A percentile compares a stretch with the other conserved stretches of the same genome.
These are phyloP conservation scores for Obelidium mucronatum DNA, from an alignment of 192 early-diverging fungal genomes.

Conservation along the genomic window DNA sequence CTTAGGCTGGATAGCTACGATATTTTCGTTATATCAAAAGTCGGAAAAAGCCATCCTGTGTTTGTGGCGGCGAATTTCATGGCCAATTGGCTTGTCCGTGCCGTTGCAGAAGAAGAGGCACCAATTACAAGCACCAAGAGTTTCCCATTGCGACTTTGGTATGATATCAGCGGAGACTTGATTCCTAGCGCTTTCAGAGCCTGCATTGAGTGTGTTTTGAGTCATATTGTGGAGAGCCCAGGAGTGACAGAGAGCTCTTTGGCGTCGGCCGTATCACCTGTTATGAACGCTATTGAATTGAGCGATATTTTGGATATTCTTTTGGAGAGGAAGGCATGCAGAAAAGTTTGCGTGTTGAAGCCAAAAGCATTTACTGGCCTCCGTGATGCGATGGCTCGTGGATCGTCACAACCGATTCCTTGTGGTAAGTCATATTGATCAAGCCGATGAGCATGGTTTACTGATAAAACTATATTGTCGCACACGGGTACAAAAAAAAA, in stretches of 20 bases:
- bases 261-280: not conserved
- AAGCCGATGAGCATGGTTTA: not conserved
- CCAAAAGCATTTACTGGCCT: slow-evolving; percentile 21
- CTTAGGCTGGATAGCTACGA: not conserved
- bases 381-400: not conserved
- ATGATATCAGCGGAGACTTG: slow-evolving; percentile 44
- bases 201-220: slow-evolving; percentile 49
- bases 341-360: slow-evolving; percentile 35
- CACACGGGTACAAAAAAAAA: not conserved
- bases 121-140: not conserved
- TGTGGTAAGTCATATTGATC: slow-evolving; percentile 19
- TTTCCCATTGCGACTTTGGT: slow-evolving; percentile 49
- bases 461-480: not conserved
- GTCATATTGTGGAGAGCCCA: slow-evolving; percentile 45
- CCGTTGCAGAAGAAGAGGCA: not conserved
- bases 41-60: slow-evolving; percentile 14
- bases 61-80: slow-evolving; percentile 15
- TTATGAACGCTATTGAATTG: slow-evolving; percentile 49
- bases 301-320: slow-evolving; percentile 44
- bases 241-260: slow-evolving; percentile 40
- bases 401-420: not conserved
- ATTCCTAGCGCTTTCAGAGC: slow-evolving; percentile 39
- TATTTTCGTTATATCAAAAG: slow-evolving; percentile 5
- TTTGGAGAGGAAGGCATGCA: slow-evolving; percentile 37
- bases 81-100: not conserved